A percentile compares a stretch with the other conserved stretches of the same genome.
phyloP scores from a whole-genome alignment of 331 rosid species.

The Erythrophleum ivorense region DNA sequence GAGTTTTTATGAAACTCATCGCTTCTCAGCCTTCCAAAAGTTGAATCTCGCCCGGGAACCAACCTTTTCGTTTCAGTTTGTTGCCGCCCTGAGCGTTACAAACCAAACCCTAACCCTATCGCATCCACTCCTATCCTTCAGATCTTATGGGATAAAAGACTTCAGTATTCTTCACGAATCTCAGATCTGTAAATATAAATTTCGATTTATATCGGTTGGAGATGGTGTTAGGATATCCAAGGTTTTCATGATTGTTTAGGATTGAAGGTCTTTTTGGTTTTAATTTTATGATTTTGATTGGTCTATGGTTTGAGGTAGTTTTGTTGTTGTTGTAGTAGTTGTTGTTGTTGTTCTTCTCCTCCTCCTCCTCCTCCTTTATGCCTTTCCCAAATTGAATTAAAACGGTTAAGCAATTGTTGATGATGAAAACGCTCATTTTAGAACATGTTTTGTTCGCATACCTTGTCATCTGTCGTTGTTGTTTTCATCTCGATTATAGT shows the following conservation, averaged over 20 bases:
- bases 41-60: conserved; percentile 79
- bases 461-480: conserved; percentile 3
- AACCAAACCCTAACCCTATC: conserved; percentile 63
- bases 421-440: conserved; percentile 11
- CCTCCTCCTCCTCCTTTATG: not conserved
- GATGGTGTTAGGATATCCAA: conserved; percentile 8
- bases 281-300: conserved; percentile 1
- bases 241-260: conserved; percentile 19
- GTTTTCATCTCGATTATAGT: conserved; percentile 21
- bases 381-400: conserved; percentile 11
- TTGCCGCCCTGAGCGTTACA: conserved; percentile 64
- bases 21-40: conserved; percentile 53
- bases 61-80: conserved; percentile 58
- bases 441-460: conserved; percentile 5
- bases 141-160: conserved; percentile 43
- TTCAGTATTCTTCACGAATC: conserved; percentile 36
- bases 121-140: conserved; percentile 14
- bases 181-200: conserved; percentile 56
- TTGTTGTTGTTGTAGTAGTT: no score
- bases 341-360: not conserved
- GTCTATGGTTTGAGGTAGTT: conserved; percentile 35
- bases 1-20: conserved; percentile 40
- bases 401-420: conserved; percentile 36
- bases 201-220: conserved; percentile 33
- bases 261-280: conserved; percentile 35